Evolutionary conservation across 495 filamentous ascomycete species (phyloP), one percentile per base, ranked within the genome.

Genomic region (Talaromyces liani): DNA sequence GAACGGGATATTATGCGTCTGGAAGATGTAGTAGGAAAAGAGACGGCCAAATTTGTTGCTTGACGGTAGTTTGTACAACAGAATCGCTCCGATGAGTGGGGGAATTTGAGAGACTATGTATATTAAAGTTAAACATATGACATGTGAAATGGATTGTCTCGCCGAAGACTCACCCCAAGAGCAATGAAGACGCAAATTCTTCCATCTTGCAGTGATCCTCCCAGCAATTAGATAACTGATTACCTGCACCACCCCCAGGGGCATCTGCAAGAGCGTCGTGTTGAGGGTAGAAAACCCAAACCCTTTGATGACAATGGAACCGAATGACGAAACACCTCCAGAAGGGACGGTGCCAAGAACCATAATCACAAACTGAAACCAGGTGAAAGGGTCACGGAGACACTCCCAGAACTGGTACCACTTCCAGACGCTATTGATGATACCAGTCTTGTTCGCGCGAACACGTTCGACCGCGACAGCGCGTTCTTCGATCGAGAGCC

Each of bases 341-440:
- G 65, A 67, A 2, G 12, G 67, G 36, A 4, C 69, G 59, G 10
- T 65, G 69, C 22, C 65, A 4, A 57, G 53, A 0, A 65, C 27
- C 60, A 67, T 67, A 10, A 71, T 41, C 41, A 68, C 55, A 18
- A 70, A 63, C 14, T 60, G 68, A 31, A 63, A 63, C 69, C 69
- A 73, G 20, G 66, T 75, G 54, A 77, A 72, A 0, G 79, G 80
- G 64, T 83, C 69, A 3, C 41, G 61, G 16, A 84, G 64, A 6
- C 76, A 73, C 63, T 84, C 81, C 22, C 70, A 64, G 27, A 79
- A 70, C 56, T 87, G 84, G 12, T 80, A 73, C 65, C 67, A 75
- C 59, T 83, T 82, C 63, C 80, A 85, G n/a, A 70, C 66, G 61
- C 79, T 81, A 60, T 84, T 85, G 51, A 80, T 73, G 7, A 85